These are phyloP conservation scores for Pholiota conissans DNA, from an alignment of 768 basidiomycete species.

Conservation along the genomic window DNA sequence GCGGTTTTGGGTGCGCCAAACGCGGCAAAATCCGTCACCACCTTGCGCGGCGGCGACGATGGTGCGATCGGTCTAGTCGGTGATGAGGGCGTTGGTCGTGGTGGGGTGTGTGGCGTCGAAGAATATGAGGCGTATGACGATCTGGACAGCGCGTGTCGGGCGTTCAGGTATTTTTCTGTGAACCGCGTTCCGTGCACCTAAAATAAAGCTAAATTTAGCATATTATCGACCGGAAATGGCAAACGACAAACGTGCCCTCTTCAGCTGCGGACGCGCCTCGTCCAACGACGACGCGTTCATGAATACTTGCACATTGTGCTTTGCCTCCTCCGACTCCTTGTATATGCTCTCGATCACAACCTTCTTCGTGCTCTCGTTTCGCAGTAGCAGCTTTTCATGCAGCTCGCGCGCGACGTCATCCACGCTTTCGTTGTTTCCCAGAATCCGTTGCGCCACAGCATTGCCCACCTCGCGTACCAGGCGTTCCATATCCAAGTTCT, in stretches of 20 bases:
- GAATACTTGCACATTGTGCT: slow-evolving; percentile 89
- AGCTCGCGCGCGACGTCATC: slow-evolving; percentile 95
- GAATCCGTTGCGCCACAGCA: slow-evolving; percentile 89
- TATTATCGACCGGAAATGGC: not conserved
- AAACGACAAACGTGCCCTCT: slow-evolving; percentile 57
- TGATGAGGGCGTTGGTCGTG: slow-evolving; percentile 41
- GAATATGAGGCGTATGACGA: slow-evolving; percentile 54
- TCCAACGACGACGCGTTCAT: slow-evolving; percentile 66
- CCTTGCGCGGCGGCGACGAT: slow-evolving; percentile 80
- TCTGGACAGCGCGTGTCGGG: slow-evolving; percentile 59
- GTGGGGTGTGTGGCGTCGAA: slow-evolving; percentile 43
- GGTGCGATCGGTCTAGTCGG: slow-evolving; percentile 38
- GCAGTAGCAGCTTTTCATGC: slow-evolving; percentile 84
- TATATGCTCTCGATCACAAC: slow-evolving; percentile 97
- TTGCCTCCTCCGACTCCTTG: slow-evolving; percentile 84
- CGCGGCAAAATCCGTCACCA: slow-evolving; percentile 85
- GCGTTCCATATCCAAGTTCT: slow-evolving; percentile 98
- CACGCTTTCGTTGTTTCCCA: slow-evolving; percentile 91
- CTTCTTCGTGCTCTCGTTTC: slow-evolving; percentile 97
- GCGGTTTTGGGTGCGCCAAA: slow-evolving; percentile 75
- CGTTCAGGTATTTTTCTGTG: slow-evolving; percentile 92
- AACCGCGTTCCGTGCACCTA: slow-evolving; percentile 95
- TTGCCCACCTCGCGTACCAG: slow-evolving; percentile 93
- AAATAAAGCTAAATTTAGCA: slow-evolving; percentile 7
- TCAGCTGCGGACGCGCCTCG: slow-evolving; percentile 75